Conservation (phyloP, 2,329 filamentous ascomycete genomes). For the Gliomastix tumulicola region DNA sequence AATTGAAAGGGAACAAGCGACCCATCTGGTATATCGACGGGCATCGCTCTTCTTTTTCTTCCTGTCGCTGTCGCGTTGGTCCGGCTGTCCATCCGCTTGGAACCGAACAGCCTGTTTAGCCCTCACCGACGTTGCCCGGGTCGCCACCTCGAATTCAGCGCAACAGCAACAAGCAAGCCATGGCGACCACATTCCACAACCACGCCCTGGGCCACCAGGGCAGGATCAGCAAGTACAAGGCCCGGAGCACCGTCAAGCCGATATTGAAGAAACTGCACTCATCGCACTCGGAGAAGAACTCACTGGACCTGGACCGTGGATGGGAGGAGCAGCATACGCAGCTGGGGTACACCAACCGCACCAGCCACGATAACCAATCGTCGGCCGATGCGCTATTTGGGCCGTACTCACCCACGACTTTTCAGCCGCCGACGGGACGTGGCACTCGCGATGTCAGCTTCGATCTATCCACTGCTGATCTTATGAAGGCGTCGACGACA, state of each 20-base stretch:
- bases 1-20: too few relatives aligned
- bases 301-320: conserved; percentile 52
- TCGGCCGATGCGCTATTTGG: too few relatives aligned
- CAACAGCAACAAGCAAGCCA: neutral
- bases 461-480: conserved; percentile 27
- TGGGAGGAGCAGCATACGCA: conserved; percentile 44
- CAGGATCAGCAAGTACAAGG: conserved; percentile 32
- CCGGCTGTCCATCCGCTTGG: too few relatives aligned
- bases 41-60: too few relatives aligned
- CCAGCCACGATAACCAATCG: too few relatives aligned
- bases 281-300: conserved; percentile 50
- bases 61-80: too few relatives aligned
- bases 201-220: neutral
- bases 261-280: conserved; percentile 51
- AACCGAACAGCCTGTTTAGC: too few relatives aligned
- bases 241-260: conserved; percentile 48
- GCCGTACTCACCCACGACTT: too few relatives aligned
- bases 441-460: conserved; percentile 37
- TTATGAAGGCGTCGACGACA: conserved; percentile 4
- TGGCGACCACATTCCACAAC: conserved; percentile 2
- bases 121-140: too few relatives aligned
- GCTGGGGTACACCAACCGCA: conserved; percentile 18
- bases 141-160: too few relatives aligned
- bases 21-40: too few relatives aligned
- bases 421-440: conserved; percentile 9